Conservation (phyloP, 176 grass and related monocot species). For the Saccharum officinarum region DNA sequence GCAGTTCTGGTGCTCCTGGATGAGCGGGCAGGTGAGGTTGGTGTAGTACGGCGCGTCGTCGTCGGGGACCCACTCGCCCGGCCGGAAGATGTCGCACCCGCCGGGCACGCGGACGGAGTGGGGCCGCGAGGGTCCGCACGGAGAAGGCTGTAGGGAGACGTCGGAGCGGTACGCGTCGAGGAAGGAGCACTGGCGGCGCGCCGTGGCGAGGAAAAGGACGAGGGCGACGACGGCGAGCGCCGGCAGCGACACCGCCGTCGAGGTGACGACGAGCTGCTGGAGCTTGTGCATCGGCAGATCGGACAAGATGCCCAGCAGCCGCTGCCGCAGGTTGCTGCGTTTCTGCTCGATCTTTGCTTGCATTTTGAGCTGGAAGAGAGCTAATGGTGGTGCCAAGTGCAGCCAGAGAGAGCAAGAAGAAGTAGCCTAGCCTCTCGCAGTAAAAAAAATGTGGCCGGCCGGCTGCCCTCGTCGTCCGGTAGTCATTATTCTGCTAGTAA, state of each 20-base stretch:
- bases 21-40: slow-evolving; percentile 49
- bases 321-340: not conserved
- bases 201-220: slow-evolving; percentile 20
- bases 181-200: not conserved
- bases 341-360: not conserved
- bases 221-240: not conserved
- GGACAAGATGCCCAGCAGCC: not conserved
- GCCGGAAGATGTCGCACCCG: slow-evolving; percentile 45
- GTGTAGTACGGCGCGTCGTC: slow-evolving; percentile 55
- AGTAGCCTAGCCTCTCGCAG: not conserved
- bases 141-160: not conserved
- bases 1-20: slow-evolving; percentile 93
- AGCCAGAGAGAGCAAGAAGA: too few species aligned
- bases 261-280: slow-evolving; percentile 15
- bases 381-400: not conserved
- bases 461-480: too few species aligned
- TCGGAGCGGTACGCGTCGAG: not conserved
- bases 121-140: not conserved
- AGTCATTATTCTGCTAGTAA: not conserved
- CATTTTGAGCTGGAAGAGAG: not conserved
- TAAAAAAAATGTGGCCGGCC: not conserved
- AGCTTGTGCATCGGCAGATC: slow-evolving; percentile 32
- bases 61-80: slow-evolving; percentile 48
- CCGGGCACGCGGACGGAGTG: not conserved
- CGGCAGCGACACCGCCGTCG: slow-evolving; percentile 17